Conservation (phyloP, 1,284 basidiomycete genomes). For the Ceratobasidium sp. region DNA sequence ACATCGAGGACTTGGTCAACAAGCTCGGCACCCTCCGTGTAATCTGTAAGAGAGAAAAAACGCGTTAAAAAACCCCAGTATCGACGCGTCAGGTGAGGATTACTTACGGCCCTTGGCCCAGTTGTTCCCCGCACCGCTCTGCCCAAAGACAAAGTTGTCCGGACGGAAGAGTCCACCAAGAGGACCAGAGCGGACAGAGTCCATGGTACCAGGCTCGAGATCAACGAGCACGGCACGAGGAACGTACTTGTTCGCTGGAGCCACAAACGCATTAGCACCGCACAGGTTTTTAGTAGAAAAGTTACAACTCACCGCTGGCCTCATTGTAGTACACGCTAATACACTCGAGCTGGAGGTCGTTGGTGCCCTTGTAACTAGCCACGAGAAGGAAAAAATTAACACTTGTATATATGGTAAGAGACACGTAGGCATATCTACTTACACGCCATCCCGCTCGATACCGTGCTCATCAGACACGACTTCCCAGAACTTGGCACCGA, state of each 20-base stretch:
- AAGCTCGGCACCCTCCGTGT: constrained; percentile 65
- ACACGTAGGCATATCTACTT: constrained; percentile 37
- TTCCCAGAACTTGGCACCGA: constrained; percentile 99
- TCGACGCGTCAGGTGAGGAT: constrained; percentile 14
- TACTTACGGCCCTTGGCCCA: constrained; percentile 66
- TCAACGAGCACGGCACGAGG: constrained; percentile 95
- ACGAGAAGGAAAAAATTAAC: constrained; percentile 12
- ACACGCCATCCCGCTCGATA: constrained; percentile 88
- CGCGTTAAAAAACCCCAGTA: constrained; percentile 13
- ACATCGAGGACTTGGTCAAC: constrained; percentile 70
- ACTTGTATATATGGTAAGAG: background rate
- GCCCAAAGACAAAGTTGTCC: constrained; percentile 70
- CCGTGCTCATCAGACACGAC: constrained; percentile 98
- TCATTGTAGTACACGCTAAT: constrained; percentile 98
- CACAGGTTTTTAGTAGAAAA: background rate
- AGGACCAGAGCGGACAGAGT: constrained; percentile 82
- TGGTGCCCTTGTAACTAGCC: constrained; percentile 84
- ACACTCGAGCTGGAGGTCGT: constrained; percentile 96
- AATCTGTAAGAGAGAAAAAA: constrained; percentile 49
- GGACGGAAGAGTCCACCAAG: constrained; percentile 66
- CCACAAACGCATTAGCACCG: constrained; percentile 24
- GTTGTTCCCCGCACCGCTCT: constrained; percentile 70
- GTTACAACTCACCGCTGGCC: constrained; percentile 66
- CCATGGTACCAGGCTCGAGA: constrained; percentile 97
- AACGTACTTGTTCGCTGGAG: constrained; percentile 86